Evolutionary conservation across 306 rosid species (phyloP).

Genomic region (Dalbergia oliveri): DNA sequence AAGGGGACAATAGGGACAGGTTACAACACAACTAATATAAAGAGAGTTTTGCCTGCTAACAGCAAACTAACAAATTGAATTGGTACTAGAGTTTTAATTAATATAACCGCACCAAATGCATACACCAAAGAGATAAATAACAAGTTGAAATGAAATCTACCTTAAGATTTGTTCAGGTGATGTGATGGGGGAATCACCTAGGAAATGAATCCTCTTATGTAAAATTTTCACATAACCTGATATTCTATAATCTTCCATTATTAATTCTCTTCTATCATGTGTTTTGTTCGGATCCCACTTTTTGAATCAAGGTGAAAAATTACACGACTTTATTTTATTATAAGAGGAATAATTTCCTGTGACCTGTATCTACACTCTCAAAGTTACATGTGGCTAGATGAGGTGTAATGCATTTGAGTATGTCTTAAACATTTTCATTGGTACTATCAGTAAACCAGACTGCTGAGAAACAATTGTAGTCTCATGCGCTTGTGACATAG

Average conservation of each 20-base stretch:
- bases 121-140: neutral
- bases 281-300: no score
- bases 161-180: neutral
- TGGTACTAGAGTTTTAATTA: neutral
- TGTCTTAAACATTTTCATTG: neutral
- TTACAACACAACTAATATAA: neutral
- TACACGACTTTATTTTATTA: no score
- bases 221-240: no score
- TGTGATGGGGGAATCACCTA: neutral
- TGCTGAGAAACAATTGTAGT: conserved; percentile 32
- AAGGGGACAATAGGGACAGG: neutral
- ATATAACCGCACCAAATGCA: neutral
- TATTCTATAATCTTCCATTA: no score
- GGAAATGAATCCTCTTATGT: no score
- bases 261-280: no score
- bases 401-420: neutral
- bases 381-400: neutral
- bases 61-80: neutral
- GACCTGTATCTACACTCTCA: no score
- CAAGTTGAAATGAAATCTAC: neutral
- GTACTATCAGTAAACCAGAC: conserved; percentile 20
- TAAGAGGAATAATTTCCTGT: no score
- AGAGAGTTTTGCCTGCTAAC: neutral
- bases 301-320: no score
- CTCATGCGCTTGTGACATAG: conserved; percentile 35